Evolutionary conservation across 2,329 filamentous ascomycete genomes (phyloP), one percentile per base, ranked within the genome.

Genomic region (Beauveria medogensis): DNA sequence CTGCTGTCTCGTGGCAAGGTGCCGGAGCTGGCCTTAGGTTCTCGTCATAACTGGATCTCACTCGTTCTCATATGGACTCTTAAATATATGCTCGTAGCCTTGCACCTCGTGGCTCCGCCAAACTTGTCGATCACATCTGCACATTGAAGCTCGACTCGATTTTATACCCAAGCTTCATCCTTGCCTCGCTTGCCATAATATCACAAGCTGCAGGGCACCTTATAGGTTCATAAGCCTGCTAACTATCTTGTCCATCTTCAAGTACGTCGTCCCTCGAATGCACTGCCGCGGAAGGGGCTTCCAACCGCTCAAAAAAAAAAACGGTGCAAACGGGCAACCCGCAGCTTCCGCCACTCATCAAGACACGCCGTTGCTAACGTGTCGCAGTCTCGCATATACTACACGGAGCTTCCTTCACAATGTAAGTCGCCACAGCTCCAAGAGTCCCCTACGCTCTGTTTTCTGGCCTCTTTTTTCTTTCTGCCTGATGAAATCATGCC

Each of bases 401-500:
- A 16, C 20, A 22, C 22, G 26, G 16, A 37, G 34, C 12, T 20
- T 59, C 40, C n/a, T 59, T 58, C 40, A 53, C 26, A 46, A 59
- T 59, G 56, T 59, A 52, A 53, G 56, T 46, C 16, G 56, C n/a
- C 20, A 41, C 40, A 46, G 22, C 28, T 51, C 34, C 34, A 22
- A 22, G 48, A 40, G n/a, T 18, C 26, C 12, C 37, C 50, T 22
- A 43, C 40, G 7, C 16, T 30, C 9, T 30, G 1, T 12, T 10
- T 7, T 37, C 12, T 18, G n/a, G 30, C 12, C 48, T 9, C n/a
- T 28, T 10, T 16, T 14, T 14, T 46, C 22, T 3, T n/a, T 44
- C 26, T 44, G 57, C 43, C 47, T 44, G 24, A 41, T 44, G 30
- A 34, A 40, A 55, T 24, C 54, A 74, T 73, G 72, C 71, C 71